These are phyloP conservation scores for Flaveria sonorensis DNA, from an alignment of 129 eudicot genomes.

Conservation along the genomic window DNA sequence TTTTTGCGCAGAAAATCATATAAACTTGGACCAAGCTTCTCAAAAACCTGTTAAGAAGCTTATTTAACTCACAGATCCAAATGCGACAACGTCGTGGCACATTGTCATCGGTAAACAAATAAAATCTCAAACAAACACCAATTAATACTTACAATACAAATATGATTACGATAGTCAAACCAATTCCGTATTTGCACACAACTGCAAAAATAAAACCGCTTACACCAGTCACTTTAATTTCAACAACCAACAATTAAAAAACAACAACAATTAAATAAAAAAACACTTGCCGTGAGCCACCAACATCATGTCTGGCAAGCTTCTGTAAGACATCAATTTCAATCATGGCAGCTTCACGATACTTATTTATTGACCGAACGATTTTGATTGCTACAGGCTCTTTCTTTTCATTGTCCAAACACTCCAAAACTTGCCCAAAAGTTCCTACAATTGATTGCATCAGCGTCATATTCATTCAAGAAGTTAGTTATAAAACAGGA, in stretches of 20 bases:
- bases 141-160: slow-evolving; percentile 90
- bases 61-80: slow-evolving; percentile 57
- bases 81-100: slow-evolving; percentile 42
- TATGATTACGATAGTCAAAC: slow-evolving; percentile 99
- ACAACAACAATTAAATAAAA: slow-evolving; percentile 9
- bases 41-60: slow-evolving; percentile 89
- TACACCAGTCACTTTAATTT: slow-evolving; percentile 44
- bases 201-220: slow-evolving; percentile 87
- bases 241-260: slow-evolving; percentile 15
- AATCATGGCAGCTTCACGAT: slow-evolving; percentile 94
- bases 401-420: slow-evolving; percentile 80
- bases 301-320: slow-evolving; percentile 74
- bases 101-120: slow-evolving; percentile 38
- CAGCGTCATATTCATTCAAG: not conserved
- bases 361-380: slow-evolving; percentile 77
- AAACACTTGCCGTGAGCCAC: slow-evolving; percentile 70
- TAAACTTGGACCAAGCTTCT: slow-evolving; percentile 99
- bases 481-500: not conserved
- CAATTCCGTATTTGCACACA: slow-evolving; percentile 99
- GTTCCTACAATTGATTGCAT: slow-evolving; percentile 55
- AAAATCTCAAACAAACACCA: slow-evolving; percentile 47
- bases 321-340: slow-evolving; percentile 82
- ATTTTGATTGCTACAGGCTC: slow-evolving; percentile 87
- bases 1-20: slow-evolving; percentile 98
- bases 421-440: slow-evolving; percentile 89